A percentile compares a stretch with the other conserved stretches of the same genome.
These are phyloP conservation scores for Physcomitrium patens DNA, from an alignment of 225 moss, liverwort and hornwort species.

Conservation along the genomic window DNA sequence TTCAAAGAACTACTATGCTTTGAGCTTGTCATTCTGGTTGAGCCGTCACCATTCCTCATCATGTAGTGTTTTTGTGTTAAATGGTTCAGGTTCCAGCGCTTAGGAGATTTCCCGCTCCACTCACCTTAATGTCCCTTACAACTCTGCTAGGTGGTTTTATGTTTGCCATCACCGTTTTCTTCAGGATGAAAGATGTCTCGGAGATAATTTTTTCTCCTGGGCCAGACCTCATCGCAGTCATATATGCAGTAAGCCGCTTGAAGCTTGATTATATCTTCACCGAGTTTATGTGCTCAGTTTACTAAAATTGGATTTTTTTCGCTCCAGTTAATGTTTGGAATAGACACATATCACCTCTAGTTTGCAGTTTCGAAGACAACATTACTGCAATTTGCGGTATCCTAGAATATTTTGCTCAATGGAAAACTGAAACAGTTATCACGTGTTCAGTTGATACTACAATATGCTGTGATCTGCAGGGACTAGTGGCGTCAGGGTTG, in stretches of 20 bases:
- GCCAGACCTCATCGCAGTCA: conserved; percentile 55
- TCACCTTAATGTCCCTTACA: conserved; percentile 58
- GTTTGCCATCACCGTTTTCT: conserved; percentile 52
- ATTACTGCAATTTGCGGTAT: background rate
- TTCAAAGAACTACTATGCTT: background rate
- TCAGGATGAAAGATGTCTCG: conserved; percentile 51
- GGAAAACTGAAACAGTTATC: background rate
- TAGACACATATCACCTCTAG: background rate
- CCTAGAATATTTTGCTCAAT: background rate
- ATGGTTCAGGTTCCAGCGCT: conserved; percentile 49
- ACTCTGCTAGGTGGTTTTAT: conserved; percentile 53
- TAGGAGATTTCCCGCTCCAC: conserved; percentile 73
- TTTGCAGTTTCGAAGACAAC: background rate
- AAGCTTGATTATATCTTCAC: background rate
- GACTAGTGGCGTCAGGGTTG: conserved; percentile 63
- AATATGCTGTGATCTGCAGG: conserved; percentile 43
- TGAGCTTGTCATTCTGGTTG: background rate
- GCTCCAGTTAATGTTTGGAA: background rate
- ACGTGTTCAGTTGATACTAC: background rate
- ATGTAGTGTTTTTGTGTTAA: background rate
- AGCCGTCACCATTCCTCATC: background rate
- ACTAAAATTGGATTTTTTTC: background rate
- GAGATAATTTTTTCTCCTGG: conserved; percentile 61
- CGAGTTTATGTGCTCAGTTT: background rate
- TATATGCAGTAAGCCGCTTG: conserved; percentile 59